Evolutionary conservation across 2,329 filamentous ascomycete species (phyloP), one percentile per base, ranked within the genome.

Genomic region (Monilinia fructicola): DNA sequence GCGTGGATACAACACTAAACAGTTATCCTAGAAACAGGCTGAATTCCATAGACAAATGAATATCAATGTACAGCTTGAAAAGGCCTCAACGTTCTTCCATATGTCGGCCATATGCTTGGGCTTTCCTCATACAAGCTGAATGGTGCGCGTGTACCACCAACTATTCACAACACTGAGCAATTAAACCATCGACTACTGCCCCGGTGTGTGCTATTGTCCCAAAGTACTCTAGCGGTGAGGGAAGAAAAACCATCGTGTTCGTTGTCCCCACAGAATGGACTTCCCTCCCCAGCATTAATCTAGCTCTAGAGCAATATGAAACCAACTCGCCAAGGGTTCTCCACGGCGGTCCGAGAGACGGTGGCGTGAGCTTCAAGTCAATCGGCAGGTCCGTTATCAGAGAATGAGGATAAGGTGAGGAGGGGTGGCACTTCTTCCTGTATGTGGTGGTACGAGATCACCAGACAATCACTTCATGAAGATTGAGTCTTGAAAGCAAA

Each of bases 321-420:
- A 55, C 42, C 31, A n/a, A 52, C 28, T 12, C 38, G 42, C 44
- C 54, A 58, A 50, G 62, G 62, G 21, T 65, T 65, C 62, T 65
- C 62, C 62, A 65, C 44, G 62, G 42, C 28, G 40, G 60, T 46
- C 28, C 42, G 54, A 38, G 54, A 48, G 35, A 58, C 50, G 62
- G 53, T 65, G 62, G 62, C 54, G 62, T 65, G 54, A 59, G 54
- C 62, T 65, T n/a, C 54, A 44, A 53, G 38, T 63, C 31, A 54
- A 53, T 48, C 38, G 44, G 53, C 26, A 48, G 58, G 31, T 55
- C 40, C 40, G 40, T 64, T 46, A 26, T 64, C 42, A 12, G 31
- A 52, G 46, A 61, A 38, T 11, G 16, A 31, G 56, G 40, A 60
- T 23, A 62, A 14, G 16, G 35, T 40, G 46, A 62, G 44, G 44